Evolutionary conservation across 2,329 filamentous ascomycete species (phyloP).

Genomic region (Penicillium paneum): DNA sequence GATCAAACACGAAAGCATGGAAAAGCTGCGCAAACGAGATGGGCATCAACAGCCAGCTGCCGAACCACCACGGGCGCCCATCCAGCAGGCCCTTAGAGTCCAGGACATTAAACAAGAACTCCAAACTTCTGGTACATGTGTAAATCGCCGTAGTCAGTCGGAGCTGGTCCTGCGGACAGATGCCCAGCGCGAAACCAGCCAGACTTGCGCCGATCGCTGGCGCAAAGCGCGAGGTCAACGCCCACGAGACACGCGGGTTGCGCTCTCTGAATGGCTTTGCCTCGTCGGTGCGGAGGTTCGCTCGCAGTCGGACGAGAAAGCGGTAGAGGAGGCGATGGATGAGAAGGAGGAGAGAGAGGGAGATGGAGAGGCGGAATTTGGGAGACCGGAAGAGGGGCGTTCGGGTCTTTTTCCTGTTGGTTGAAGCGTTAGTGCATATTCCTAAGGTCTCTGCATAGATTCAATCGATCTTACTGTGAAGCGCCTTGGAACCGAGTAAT

Average conservation of each 20-base stretch:
- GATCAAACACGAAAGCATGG: slow-evolving; percentile 72
- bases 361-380: slow-evolving; percentile 74
- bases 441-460: background rate
- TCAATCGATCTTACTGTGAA: slow-evolving; percentile 20
- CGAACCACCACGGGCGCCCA: slow-evolving; percentile 77
- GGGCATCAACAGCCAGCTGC: slow-evolving; percentile 78
- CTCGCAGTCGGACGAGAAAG: slow-evolving; percentile 77
- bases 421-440: background rate
- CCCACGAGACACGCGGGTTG: slow-evolving; percentile 71
- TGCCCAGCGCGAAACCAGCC: slow-evolving; percentile 76
- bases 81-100: slow-evolving; percentile 69
- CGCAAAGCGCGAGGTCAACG: slow-evolving; percentile 77
- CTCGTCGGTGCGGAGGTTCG: slow-evolving; percentile 73
- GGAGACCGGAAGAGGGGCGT: slow-evolving; percentile 54
- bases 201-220: slow-evolving; percentile 88
- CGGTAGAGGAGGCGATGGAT: slow-evolving; percentile 86
- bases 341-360: slow-evolving; percentile 79
- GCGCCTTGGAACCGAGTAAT: slow-evolving; percentile 25
- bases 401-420: slow-evolving; percentile 35
- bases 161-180: slow-evolving; percentile 68
- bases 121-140: slow-evolving; percentile 72
- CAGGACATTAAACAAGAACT: slow-evolving; percentile 80
- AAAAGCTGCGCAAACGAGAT: slow-evolving; percentile 72
- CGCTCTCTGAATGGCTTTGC: slow-evolving; percentile 76
- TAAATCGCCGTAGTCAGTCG: slow-evolving; percentile 81